Percentiles rank a stretch among this genome's conserved stretches.
phyloP scores from a whole-genome alignment of 202 grass and related monocot species.

The Saccharum hybrid region DNA sequence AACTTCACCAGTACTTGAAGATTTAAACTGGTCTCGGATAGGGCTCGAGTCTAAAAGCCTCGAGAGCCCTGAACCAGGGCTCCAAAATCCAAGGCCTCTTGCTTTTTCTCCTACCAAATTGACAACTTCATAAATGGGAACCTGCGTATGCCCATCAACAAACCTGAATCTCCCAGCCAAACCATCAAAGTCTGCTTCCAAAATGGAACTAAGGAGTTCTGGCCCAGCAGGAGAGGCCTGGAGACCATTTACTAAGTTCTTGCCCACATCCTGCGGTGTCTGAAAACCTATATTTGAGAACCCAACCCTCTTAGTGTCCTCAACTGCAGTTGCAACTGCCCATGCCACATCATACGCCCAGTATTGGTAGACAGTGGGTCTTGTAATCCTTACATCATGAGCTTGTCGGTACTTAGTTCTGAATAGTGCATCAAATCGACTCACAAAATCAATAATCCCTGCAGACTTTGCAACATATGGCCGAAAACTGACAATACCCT shows the following conservation, averaged over 20 bases:
- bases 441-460: slow-evolving; percentile 36
- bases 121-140: slow-evolving; percentile 55
- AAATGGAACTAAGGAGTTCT: slow-evolving; percentile 45
- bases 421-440: slow-evolving; percentile 40
- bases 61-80: not conserved
- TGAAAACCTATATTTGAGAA: slow-evolving; percentile 25
- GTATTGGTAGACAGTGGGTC: slow-evolving; percentile 35
- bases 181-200: slow-evolving; percentile 49
- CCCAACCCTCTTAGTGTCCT: slow-evolving; percentile 7
- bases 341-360: slow-evolving; percentile 61
- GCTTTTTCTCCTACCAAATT: slow-evolving; percentile 45
- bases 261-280: not conserved
- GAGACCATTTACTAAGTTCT: slow-evolving; percentile 27
- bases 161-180: slow-evolving; percentile 58
- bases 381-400: slow-evolving; percentile 14
- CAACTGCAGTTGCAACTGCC: slow-evolving; percentile 54
- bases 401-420: not conserved
- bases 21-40: not conserved
- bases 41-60: not conserved
- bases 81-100: slow-evolving; percentile 39
- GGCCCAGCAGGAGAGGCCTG: slow-evolving; percentile 35
- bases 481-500: slow-evolving; percentile 51
- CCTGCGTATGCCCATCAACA: slow-evolving; percentile 43
- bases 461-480: slow-evolving; percentile 39
- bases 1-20: too few species aligned